phyloP scores from a whole-genome alignment of 345 rosid species.

The Eucalyptus sp. region DNA sequence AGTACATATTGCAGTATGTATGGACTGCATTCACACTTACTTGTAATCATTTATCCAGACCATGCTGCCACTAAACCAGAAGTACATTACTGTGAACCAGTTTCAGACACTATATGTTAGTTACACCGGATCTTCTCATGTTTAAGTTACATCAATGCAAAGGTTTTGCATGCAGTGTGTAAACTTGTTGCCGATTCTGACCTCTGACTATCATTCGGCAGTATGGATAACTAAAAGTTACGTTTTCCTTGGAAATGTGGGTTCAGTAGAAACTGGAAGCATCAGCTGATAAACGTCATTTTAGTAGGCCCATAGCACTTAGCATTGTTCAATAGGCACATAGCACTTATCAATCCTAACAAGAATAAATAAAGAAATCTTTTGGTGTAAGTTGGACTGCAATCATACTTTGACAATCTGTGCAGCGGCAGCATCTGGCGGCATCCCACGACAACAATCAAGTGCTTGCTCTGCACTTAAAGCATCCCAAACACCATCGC shows the following conservation, averaged over 20 bases:
- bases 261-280: neutral
- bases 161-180: neutral
- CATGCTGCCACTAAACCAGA: neutral
- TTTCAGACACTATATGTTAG: neutral
- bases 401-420: slow-evolving; percentile 79
- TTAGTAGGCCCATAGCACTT: neutral
- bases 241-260: neutral
- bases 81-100: neutral
- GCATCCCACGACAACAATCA: slow-evolving; percentile 88
- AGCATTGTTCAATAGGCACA: neutral
- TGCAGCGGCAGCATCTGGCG: slow-evolving; percentile 82
- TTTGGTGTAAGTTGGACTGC: neutral
- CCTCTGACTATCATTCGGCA: neutral
- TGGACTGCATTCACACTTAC: neutral
- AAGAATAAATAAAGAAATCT: neutral
- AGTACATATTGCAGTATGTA: neutral
- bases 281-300: neutral
- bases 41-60: neutral
- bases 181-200: neutral
- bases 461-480: slow-evolving; percentile 69
- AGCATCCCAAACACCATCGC: slow-evolving; percentile 99
- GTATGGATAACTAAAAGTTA: neutral
- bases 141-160: neutral
- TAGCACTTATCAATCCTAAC: neutral
- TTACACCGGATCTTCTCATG: neutral